Evolutionary conservation across 73 alveolate species (phyloP).

Genomic region (Stentor coeruleus): DNA sequence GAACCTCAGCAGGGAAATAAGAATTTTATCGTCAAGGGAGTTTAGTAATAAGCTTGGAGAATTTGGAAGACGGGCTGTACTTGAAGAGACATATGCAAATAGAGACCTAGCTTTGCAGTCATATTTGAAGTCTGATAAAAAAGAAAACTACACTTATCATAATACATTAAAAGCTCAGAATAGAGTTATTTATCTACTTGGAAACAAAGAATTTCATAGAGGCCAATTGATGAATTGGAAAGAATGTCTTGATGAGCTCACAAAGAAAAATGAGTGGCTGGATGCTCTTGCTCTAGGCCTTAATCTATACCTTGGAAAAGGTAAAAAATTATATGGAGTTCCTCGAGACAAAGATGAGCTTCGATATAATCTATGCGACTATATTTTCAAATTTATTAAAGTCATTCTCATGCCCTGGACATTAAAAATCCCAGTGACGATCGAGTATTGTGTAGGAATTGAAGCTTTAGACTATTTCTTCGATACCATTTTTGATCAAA

Average conservation of each 20-base stretch:
- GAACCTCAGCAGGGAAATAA: background rate
- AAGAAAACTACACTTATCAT: constrained; percentile 5
- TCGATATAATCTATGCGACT: background rate
- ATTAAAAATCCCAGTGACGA: background rate
- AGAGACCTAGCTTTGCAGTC: constrained; percentile 6
- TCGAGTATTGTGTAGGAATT: constrained; percentile 25
- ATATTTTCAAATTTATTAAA: background rate
- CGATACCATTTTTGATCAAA: background rate
- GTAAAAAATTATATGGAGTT: background rate
- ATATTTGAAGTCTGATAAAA: background rate
- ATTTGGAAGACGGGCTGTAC: background rate
- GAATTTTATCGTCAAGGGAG: background rate
- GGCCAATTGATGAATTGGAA: constrained; percentile 18
- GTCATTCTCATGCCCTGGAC: background rate
- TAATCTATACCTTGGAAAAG: constrained; percentile 8
- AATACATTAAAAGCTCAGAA: constrained; percentile 5
- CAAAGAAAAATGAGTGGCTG: constrained; percentile 23
- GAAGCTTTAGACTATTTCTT: constrained; percentile 20
- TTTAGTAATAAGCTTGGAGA: constrained; percentile 11
- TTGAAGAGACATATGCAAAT: background rate
- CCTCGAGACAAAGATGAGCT: constrained; percentile 9
- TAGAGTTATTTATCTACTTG: background rate
- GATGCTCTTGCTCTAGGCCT: constrained; percentile 22
- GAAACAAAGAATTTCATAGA: constrained; percentile 1
- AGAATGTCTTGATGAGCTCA: constrained; percentile 26